Base-by-base conservation (phyloP, 2,329 filamentous ascomycete species). In the Chalara sp. region DNA sequence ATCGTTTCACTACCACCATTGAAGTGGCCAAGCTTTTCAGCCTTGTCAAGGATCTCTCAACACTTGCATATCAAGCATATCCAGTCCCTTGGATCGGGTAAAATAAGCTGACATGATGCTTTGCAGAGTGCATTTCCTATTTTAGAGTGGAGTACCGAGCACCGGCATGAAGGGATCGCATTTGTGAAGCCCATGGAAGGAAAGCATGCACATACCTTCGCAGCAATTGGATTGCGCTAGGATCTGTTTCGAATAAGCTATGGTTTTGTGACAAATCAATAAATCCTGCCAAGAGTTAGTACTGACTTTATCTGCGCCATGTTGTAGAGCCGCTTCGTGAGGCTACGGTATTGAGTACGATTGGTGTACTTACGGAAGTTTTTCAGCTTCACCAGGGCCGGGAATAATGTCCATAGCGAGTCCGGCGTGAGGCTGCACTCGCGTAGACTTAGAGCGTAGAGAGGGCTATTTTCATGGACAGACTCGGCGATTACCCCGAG, bases 191-290 rank as follows among this genome's bases (percentile, higher is more conserved):
- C 42, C 42, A 44, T 37, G 8, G 10, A 44, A 39, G 35, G 13
- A 39, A 43, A 43, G 8, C 13, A 43, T 13, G 21, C 29, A 32
- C 76, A 58, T 65, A 93, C 70, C 87, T 88, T 60, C 93, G 79
- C 50, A 97, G 74, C 4, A 89, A 71, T 5, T 79, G 78, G 33
- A 93, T 75, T 2, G 87, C 87, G 61, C 81, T 89, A n/a, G 87
- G 84, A 41, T 85, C 76, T 4, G 76, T 75, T 48, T 83, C 79
- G 64, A 95, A 96, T 12, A 99, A 75, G 21, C 81, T 82, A 32
- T 78, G 86, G 60, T 97, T 97, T 62, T 96, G 89, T 5, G 89
- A 96, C 35, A 99, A 74, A 65, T 97, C 93, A 53, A 99, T 81
- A 64, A 96, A 96, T 21, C 35, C 35, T 37, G n/a, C 21, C 21